phyloP scores from a whole-genome alignment of 2,329 filamentous ascomycete genomes.

The Ophioceras dolichostomum region DNA sequence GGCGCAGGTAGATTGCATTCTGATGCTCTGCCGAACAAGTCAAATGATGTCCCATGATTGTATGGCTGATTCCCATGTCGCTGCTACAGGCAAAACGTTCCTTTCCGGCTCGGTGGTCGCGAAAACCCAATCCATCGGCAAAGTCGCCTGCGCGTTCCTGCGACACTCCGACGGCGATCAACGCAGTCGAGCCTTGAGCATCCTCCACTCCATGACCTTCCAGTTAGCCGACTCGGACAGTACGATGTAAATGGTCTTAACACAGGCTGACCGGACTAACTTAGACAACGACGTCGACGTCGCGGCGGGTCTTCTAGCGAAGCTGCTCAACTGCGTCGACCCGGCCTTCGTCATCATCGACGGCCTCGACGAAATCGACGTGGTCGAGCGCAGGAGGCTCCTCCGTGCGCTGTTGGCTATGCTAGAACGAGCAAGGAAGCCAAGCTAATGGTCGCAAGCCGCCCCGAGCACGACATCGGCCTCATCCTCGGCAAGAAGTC shows the following conservation, averaged over 20 bases:
- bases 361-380: constrained; percentile 17
- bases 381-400: constrained; percentile 7
- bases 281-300: constrained; percentile 8
- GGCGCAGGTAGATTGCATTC: no score
- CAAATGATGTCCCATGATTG: no score
- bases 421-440: constrained; percentile 6
- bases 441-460: constrained; percentile 13
- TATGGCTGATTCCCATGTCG: no score
- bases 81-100: constrained; percentile 11
- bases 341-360: constrained; percentile 14
- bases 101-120: constrained; percentile 6
- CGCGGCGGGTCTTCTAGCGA: constrained; percentile 11
- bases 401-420: constrained; percentile 6
- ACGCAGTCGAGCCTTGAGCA: constrained; percentile 5
- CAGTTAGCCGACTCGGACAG: constrained; percentile 4
- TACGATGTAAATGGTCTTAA: background rate
- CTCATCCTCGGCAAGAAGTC: no score
- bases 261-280: background rate
- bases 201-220: constrained; percentile 11
- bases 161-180: constrained; percentile 5
- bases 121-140: constrained; percentile 2
- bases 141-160: constrained; percentile 9
- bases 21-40: no score
- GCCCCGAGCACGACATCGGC: constrained; percentile 10
- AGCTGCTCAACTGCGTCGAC: constrained; percentile 9